Evolutionary conservation across 495 filamentous ascomycete species (phyloP).

Genomic region (Neurospora africana): DNA sequence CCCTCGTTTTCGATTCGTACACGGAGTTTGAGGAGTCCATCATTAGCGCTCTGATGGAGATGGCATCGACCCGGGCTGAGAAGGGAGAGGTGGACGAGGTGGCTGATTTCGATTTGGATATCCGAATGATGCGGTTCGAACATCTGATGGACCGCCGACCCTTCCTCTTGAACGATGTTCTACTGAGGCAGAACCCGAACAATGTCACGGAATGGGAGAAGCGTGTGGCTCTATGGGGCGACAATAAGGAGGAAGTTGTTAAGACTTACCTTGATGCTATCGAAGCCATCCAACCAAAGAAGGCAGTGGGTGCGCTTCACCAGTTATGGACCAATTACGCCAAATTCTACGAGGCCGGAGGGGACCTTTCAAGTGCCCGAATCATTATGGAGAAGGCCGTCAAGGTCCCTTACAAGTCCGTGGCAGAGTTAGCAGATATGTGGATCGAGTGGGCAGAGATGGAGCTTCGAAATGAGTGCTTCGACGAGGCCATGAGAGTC

Average conservation of each 20-base stretch:
- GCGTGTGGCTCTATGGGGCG: conserved; percentile 85
- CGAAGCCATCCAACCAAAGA: conserved; percentile 84
- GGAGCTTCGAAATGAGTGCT: conserved; percentile 91
- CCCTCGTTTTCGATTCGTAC: conserved; percentile 91
- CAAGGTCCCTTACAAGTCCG: conserved; percentile 92
- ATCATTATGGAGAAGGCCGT: conserved; percentile 96
- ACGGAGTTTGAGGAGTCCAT: conserved; percentile 95
- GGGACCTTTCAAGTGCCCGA: conserved; percentile 73
- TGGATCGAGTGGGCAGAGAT: conserved; percentile 99
- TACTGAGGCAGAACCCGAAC: conserved; percentile 90
- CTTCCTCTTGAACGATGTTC: conserved; percentile 94
- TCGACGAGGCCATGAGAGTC: conserved; percentile 85
- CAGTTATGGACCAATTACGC: conserved; percentile 97
- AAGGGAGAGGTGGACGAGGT: conserved; percentile 74
- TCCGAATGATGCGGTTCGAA: conserved; percentile 96
- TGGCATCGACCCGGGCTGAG: conserved; percentile 68
- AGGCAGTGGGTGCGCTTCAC: conserved; percentile 87
- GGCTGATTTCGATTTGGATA: conserved; percentile 91
- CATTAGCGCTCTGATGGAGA: conserved; percentile 82
- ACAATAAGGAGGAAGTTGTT: conserved; percentile 83
- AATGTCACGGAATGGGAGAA: conserved; percentile 98
- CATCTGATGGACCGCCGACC: conserved; percentile 95
- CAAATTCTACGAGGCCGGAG: conserved; percentile 89
- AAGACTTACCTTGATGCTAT: conserved; percentile 95
- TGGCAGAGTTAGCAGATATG: conserved; percentile 89